These are phyloP conservation scores for Fusarium sp. DNA, from an alignment of 2,329 filamentous ascomycete genomes.

Conservation along the genomic window DNA sequence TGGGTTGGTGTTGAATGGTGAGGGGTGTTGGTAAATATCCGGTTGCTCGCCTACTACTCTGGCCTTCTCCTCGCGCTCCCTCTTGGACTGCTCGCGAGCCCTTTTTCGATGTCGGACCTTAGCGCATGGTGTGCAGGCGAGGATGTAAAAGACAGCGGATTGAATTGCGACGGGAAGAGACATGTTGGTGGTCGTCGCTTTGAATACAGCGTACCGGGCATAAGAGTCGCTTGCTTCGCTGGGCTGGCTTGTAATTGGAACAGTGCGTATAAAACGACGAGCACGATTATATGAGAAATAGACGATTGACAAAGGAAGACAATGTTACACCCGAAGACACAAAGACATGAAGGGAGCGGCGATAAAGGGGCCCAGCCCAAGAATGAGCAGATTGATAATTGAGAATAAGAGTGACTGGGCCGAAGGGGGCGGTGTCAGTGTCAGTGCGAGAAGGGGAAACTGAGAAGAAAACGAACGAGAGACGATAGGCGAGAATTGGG, in stretches of 20 bases:
- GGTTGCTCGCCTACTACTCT: conserved; percentile 78
- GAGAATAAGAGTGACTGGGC: conserved; percentile 3
- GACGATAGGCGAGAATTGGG: conserved; percentile 17
- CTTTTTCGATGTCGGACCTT: conserved; percentile 79
- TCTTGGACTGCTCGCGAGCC: conserved; percentile 78
- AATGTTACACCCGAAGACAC: conserved; percentile 32
- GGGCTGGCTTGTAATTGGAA: conserved; percentile 16
- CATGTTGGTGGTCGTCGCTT: conserved; percentile 53
- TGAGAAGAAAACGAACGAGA: conserved; percentile 23
- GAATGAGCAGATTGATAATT: conserved; percentile 39
- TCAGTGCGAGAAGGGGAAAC: conserved; percentile 15
- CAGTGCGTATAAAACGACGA: conserved; percentile 6
- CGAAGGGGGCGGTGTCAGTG: conserved; percentile 5
- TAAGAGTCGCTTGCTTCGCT: conserved; percentile 34
- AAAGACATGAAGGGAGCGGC: conserved; percentile 35
- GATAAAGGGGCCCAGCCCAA: conserved; percentile 43
- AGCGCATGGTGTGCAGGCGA: conserved; percentile 84
- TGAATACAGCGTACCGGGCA: conserved; percentile 41
- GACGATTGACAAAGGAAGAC: conserved; percentile 11
- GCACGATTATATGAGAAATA: conserved; percentile 14
- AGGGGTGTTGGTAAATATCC: conserved; percentile 81
- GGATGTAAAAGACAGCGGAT: conserved; percentile 83
- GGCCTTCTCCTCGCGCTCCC: conserved; percentile 75
- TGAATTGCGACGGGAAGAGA: conserved; percentile 74
- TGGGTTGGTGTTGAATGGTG: conserved; percentile 87